A percentile compares a stretch with the other conserved stretches of the same genome.
Evolutionary conservation across 805 yeast genomes (phyloP).

Genomic region (Starmerella sirachaensis): DNA sequence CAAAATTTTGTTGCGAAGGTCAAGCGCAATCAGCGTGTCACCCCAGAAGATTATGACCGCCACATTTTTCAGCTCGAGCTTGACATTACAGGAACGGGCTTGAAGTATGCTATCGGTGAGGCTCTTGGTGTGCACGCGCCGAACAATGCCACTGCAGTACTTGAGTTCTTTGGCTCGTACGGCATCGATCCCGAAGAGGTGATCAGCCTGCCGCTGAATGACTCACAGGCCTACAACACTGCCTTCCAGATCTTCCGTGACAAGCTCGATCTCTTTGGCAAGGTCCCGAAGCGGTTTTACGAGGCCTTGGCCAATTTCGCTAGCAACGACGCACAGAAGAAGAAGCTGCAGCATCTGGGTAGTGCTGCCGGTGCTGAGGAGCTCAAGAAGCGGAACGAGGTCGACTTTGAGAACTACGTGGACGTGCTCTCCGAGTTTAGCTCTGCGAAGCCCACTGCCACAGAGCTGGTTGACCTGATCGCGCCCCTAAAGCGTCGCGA

Average conservation of each 20-base stretch:
- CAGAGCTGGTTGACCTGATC: constrained; percentile 57
- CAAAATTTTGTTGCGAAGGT: constrained; percentile 79
- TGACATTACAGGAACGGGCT: constrained; percentile 79
- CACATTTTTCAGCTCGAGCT: constrained; percentile 94
- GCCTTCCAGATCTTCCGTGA: constrained; percentile 70
- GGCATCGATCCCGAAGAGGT: constrained; percentile 59
- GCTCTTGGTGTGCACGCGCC: constrained; percentile 93
- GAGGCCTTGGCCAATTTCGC: constrained; percentile 70
- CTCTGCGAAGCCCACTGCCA: constrained; percentile 66
- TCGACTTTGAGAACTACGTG: constrained; percentile 64
- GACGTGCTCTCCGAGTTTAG: constrained; percentile 71
- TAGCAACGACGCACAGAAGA: constrained; percentile 53
- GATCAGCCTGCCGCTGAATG: constrained; percentile 49
- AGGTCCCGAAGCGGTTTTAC: constrained; percentile 89
- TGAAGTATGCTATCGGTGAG: constrained; percentile 89
- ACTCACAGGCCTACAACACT: constrained; percentile 53
- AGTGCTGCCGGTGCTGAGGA: constrained; percentile 74
- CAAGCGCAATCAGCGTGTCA: constrained; percentile 80
- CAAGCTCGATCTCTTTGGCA: constrained; percentile 79
- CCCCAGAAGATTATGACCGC: constrained; percentile 81
- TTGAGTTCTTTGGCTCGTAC: constrained; percentile 55
- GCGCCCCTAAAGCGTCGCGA: constrained; percentile 93
- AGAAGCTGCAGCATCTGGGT: constrained; percentile 48
- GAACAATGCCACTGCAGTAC: constrained; percentile 55
- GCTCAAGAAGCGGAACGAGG: constrained; percentile 75